Base-by-base conservation (phyloP, 2,329 filamentous ascomycete genomes). In the Trichophaea hybrida region DNA sequence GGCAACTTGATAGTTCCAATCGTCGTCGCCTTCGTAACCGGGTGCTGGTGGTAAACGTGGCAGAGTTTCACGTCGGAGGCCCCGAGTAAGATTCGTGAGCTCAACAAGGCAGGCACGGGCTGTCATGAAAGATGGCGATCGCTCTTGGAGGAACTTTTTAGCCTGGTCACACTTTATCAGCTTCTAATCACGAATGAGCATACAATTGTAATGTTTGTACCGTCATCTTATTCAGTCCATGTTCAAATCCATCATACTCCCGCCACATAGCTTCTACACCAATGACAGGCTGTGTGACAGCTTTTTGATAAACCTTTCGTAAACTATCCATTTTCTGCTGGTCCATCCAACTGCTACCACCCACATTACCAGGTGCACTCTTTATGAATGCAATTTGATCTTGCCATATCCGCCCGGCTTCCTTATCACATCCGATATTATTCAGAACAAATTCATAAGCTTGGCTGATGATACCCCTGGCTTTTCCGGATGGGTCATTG, bases 321-420 rank as follows among this genome's bases (percentile, higher is more conserved):
- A 98, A 74, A 67, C 86, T 78, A 68, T 98, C 93, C 85, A 95
- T 94, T 77, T 98, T 98, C 71, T 97, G 93, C 73, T 91, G 86
- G 70, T 97, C 93, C 72, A 97, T 90, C 94, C 93, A 98, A 60
- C 81, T 84, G 60, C 78, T 84, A 48, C 91, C 93, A 32, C 90
- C 91, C 60, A 93, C 80, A 60, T 82, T 82, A 5, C 93, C 93
- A 1, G 93, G 93, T 0, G 86, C 88, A 43, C 82, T 86, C 70
- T 89, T 90, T 72, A 97, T 81, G 70, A 98, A 96, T 66, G 93
- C 83, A 62, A 98, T 84, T 69, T 97, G 97, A 66, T 98, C 93
- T 61, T 85, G 81, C 93, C 93, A 98, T 59, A 98, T 84, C 65
- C 79, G 81, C 38, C 89, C 91, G 8, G 90, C 85, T 69, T 95